A percentile compares a stretch with the other conserved stretches of the same genome.
phyloP scores from a whole-genome alignment of 495 filamentous ascomycete genomes.

The Bacidia rubella region DNA sequence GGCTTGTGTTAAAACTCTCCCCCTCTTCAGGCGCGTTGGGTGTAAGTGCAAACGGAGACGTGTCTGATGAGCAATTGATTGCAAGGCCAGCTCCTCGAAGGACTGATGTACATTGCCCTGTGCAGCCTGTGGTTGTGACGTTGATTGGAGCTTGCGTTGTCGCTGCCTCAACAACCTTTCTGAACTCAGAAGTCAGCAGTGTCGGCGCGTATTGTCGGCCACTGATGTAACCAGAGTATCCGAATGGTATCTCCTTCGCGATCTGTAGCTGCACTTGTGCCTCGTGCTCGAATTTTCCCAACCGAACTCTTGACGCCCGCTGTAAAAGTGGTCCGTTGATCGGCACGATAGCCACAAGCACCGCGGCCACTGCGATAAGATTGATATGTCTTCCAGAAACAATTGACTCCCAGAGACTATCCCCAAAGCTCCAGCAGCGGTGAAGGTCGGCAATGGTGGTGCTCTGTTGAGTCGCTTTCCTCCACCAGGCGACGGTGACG shows the following conservation, averaged over 20 bases:
- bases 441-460: conserved; percentile 7
- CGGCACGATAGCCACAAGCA: conserved; percentile 5
- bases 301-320: conserved; percentile 5
- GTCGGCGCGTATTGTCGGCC: neutral
- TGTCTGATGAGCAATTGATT: conserved; percentile 5
- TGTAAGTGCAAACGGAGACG: conserved; percentile 3
- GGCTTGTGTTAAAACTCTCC: neutral
- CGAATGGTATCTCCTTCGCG: neutral
- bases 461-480: conserved; percentile 3
- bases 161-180: conserved; percentile 5
- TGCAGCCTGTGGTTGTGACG: conserved; percentile 4
- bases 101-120: conserved; percentile 5
- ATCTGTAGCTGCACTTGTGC: neutral
- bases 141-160: neutral
- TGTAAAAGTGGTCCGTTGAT: conserved; percentile 14
- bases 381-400: conserved; percentile 7
- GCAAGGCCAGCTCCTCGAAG: conserved; percentile 8
- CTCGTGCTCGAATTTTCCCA: neutral
- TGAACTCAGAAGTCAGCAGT: conserved; percentile 4
- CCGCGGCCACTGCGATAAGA: conserved; percentile 6
- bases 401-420: conserved; percentile 1
- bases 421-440: conserved; percentile 8
- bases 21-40: neutral
- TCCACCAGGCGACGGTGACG: conserved; percentile 12
- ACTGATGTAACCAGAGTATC: neutral